Evolutionary conservation across 106 monocot genomes (phyloP), one percentile per base, ranked within the genome.

Genomic region (Apostasia ramifera): DNA sequence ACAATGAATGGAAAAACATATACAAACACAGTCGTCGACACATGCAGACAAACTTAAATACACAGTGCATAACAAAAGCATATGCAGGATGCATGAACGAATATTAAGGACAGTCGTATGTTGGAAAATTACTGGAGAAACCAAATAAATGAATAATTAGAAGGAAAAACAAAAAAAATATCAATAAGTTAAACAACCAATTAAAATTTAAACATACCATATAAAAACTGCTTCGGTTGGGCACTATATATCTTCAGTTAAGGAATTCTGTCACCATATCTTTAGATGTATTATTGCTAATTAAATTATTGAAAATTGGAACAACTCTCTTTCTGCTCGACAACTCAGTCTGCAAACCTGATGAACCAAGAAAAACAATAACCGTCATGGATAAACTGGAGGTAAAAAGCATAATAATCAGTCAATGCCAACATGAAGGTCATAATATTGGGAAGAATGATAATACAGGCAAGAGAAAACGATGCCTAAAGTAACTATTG

Each of bases 181-280:
- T 63, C 8, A 57, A 57, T 55, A 52, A 44, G 7, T 13, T 38
- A 37, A 70, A 2, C 26, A 67, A 61, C 51, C 6, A 53, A 66
- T 1, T 44, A 44, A 1, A n/a, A 2, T 13, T n/a, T n/a, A 13
- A 62, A 62, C 66, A 40, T 87, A 97, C 97, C 97, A 85, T 92
- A 73, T 82, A 48, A 67, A 97, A 87, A 71, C 72, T 73, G 73
- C 92, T 78, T 68, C 51, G 75, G 45, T 48, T 61, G 1, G 92
- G 97, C 74, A 97, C 59, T 79, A 97, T 80, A 57, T 87, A 97
- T 53, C 5, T 45, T 2, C 61, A 76, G n/a, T 70, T 55, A 53
- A 83, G 73, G 78, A 97, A 85, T 70, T 86, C 84, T 69, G 81
- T 82, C 62, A 83, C 81, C 2, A 75, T 38, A 48, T 97, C 97